These are phyloP conservation scores for Tricladium varicosporioides DNA, from an alignment of 2,329 filamentous ascomycete species.

Conservation along the genomic window DNA sequence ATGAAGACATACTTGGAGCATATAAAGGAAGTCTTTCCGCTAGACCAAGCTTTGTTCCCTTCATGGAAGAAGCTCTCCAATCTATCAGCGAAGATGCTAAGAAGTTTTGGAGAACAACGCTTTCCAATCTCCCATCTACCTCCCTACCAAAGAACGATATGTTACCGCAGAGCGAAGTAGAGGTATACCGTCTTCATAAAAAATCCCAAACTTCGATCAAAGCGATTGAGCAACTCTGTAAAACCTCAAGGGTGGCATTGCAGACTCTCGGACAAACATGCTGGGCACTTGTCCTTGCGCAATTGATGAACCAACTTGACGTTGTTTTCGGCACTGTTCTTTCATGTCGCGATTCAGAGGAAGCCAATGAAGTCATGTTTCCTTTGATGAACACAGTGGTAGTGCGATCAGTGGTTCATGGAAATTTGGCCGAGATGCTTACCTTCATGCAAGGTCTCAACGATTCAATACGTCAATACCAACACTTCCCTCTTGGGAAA, in stretches of 20 bases:
- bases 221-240: conserved; percentile 60
- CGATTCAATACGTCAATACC: conserved; percentile 63
- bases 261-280: conserved; percentile 75
- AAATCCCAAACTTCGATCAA: conserved; percentile 41
- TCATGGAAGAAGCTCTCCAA: conserved; percentile 47
- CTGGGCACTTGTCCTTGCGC: conserved; percentile 71
- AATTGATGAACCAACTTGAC: conserved; percentile 63
- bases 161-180: conserved; percentile 4
- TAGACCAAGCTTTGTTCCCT: conserved; percentile 49
- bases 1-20: conserved; percentile 65
- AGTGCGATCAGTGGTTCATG: conserved; percentile 70
- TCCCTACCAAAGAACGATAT: conserved; percentile 37
- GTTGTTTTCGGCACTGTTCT: conserved; percentile 80
- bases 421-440: conserved; percentile 62
- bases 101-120: conserved; percentile 69
- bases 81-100: conserved; percentile 43
- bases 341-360: conserved; percentile 76
- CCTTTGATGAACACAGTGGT: conserved; percentile 91
- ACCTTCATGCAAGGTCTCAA: conserved; percentile 71
- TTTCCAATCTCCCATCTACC: conserved; percentile 50
- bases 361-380: conserved; percentile 68
- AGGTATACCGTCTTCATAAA: conserved; percentile 43
- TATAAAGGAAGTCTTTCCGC: conserved; percentile 49
- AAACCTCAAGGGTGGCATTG: conserved; percentile 62
- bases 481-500: conserved; percentile 74